Evolutionary conservation across 331 rosid genomes (phyloP).

Genomic region (Ulmus americana): DNA sequence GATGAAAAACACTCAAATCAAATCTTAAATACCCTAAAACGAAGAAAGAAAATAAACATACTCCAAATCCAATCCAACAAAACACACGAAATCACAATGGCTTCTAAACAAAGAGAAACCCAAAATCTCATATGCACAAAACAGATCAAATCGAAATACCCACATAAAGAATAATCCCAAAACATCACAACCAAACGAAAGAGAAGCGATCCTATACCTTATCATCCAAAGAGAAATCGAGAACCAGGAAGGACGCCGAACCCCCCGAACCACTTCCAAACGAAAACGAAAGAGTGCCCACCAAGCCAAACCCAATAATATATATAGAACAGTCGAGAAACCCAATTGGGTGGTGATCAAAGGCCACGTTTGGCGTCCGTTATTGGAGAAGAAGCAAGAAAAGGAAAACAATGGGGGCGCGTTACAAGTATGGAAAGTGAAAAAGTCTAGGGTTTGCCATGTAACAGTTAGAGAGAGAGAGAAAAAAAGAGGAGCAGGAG

Average conservation of each 20-base stretch:
- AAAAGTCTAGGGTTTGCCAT: constrained; percentile 26
- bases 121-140: too few relatives aligned
- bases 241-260: constrained; percentile 14
- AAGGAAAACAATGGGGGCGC: not conserved
- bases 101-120: too few relatives aligned
- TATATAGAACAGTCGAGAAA: constrained; percentile 19
- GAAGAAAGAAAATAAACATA: not conserved
- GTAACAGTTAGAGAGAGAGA: constrained; percentile 20
- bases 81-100: not conserved
- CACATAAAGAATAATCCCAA: too few relatives aligned
- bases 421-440: constrained; percentile 17
- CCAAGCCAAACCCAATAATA: not conserved
- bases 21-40: constrained; percentile 2
- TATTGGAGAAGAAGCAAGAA: constrained; percentile 8
- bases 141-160: too few relatives aligned
- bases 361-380: constrained; percentile 16
- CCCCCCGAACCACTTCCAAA: constrained; percentile 4
- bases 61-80: constrained; percentile 4
- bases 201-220: constrained; percentile 26
- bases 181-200: too few relatives aligned
- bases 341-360: not conserved
- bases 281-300: not conserved
- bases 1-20: not conserved
- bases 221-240: not conserved
- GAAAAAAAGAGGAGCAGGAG: not conserved